Evolutionary conservation across 306 rosid species (phyloP).

Genomic region (Prunus mume): DNA sequence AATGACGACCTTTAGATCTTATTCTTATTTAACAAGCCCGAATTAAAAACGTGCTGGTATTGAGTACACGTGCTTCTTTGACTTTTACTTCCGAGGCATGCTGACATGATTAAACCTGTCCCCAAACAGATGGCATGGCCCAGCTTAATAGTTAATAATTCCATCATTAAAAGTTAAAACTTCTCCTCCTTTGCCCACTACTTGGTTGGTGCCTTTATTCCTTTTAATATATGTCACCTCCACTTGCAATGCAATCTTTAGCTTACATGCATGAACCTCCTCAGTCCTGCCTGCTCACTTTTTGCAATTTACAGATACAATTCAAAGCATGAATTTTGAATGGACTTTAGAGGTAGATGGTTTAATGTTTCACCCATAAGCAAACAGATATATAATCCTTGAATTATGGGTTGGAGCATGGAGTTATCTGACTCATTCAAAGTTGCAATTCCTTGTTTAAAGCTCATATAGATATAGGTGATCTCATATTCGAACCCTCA

Average conservation of each 20-base stretch:
- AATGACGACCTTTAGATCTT: no score
- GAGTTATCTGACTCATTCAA: neutral
- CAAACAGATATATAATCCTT: neutral
- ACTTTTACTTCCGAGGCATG: neutral
- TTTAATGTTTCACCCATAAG: neutral
- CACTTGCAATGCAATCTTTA: neutral
- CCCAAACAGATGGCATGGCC: neutral
- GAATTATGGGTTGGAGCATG: neutral
- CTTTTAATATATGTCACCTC: neutral
- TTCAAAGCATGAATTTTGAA: neutral
- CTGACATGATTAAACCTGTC: neutral
- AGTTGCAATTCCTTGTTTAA: neutral
- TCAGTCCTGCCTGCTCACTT: neutral
- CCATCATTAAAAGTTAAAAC: neutral
- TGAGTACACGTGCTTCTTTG: neutral
- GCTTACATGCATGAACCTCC: neutral
- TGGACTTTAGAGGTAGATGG: neutral
- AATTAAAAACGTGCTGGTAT: constrained; percentile 8
- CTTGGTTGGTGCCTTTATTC: neutral
- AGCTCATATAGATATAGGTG: neutral
- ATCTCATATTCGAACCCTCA: accelerated
- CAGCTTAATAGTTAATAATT: neutral
- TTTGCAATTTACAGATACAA: neutral
- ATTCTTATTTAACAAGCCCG: neutral
- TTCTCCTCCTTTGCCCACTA: neutral